Base-by-base conservation (phyloP, 2,329 filamentous ascomycete genomes). In the Helotiales sp. region DNA sequence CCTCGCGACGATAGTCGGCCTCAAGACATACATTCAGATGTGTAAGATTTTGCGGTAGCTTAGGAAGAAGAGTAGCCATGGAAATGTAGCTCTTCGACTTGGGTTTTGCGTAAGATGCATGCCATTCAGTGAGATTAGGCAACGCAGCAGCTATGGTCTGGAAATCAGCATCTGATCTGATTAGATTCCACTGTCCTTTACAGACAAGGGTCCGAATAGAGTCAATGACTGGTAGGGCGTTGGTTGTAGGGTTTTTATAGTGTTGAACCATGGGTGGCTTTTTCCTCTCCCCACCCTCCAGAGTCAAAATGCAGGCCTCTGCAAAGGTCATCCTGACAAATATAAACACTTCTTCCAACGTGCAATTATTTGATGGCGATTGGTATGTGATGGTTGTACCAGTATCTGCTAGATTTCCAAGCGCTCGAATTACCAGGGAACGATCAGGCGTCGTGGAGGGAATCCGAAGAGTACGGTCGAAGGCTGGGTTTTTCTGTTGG, bases 101-200 rank as follows among this genome's bases (percentile, higher is more conserved):
- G 63, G 89, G 89, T 77, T 91, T 92, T 75, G 88, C 90, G 80
- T 84, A 85, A 34, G 79, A 78, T 69, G 81, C 83, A 70, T 85
- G 81, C 80, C 82, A 84, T 74, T 85, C 84, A n/a, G 77, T 80
- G 17, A 93, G 79, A 68, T 86, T 88, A 1, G 91, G 91, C 50
- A 93, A 77, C 5, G 90, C 89, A 13, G 80, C 77, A 22, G 87
- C 82, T 59, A 93, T 84, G 61, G 82, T 83, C 64, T 83, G 79
- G 78, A 91, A 93, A 76, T 93, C 89, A 20, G 82, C 79, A 50
- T 86, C 80, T 17, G 84, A 82, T 55, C 91, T 83, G 77, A 92
- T 90, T 30, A 93, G 82, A 74, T 93, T 93, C 91, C 91, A 93
- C 71, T 92, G 89, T 6, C 91, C 91, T 73, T 90, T 89, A 78